phyloP scores from a whole-genome alignment of 768 basidiomycete species.

The Dioszegia aurantiaca region DNA sequence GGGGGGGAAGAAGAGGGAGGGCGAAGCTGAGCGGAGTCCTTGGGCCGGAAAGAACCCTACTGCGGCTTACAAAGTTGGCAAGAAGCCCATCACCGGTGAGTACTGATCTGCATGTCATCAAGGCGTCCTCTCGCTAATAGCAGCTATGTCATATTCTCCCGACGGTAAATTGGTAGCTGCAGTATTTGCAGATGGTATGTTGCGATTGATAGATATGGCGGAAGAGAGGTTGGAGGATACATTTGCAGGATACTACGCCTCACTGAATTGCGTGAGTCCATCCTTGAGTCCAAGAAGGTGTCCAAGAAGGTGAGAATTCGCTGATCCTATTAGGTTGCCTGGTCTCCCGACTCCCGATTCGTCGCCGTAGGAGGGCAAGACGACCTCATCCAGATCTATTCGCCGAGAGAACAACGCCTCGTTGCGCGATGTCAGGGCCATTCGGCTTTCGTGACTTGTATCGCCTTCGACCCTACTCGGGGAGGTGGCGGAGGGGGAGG shows the following conservation, averaged over 20 bases:
- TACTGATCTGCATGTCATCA: background rate
- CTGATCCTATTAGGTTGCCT: constrained; percentile 55
- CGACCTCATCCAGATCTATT: constrained; percentile 89
- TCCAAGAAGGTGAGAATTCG: background rate
- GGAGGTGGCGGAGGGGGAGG: constrained; percentile 85
- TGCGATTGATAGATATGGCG: constrained; percentile 82
- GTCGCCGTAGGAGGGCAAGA: constrained; percentile 95
- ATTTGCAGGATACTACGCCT: constrained; percentile 91
- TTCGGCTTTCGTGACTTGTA: constrained; percentile 83
- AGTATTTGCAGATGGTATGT: constrained; percentile 85
- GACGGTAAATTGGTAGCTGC: constrained; percentile 87
- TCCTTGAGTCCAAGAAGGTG: background rate
- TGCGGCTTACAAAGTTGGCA: constrained; percentile 42
- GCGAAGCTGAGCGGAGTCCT: constrained; percentile 26
- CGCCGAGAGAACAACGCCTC: constrained; percentile 88
- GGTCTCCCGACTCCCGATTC: constrained; percentile 94
- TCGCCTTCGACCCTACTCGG: constrained; percentile 79
- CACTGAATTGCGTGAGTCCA: constrained; percentile 68
- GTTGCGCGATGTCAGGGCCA: constrained; percentile 97
- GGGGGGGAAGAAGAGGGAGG: constrained; percentile 21
- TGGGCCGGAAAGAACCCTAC: constrained; percentile 52
- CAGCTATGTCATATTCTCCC: constrained; percentile 89
- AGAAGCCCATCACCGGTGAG: constrained; percentile 36
- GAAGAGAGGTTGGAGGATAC: constrained; percentile 87
- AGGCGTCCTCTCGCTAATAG: background rate